phyloP scores from a whole-genome alignment of 495 filamentous ascomycete genomes.

The Aspergillus panamensis region DNA sequence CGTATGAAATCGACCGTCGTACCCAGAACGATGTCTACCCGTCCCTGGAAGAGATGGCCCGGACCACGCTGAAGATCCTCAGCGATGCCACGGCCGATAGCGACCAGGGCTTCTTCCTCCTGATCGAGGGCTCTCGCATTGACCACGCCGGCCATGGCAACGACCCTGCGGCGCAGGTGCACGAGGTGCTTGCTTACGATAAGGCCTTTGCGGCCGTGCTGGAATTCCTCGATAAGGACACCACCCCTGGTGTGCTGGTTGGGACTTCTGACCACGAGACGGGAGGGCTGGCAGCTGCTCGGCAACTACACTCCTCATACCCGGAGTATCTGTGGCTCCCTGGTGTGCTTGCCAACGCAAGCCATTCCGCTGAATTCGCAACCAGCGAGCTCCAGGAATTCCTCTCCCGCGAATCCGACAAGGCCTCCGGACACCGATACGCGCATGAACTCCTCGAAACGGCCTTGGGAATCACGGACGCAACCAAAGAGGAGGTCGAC shows the following conservation, averaged over 20 bases:
- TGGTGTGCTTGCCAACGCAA: constrained; percentile 71
- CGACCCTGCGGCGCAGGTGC: constrained; percentile 91
- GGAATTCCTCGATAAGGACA: constrained; percentile 74
- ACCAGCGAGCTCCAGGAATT: constrained; percentile 55
- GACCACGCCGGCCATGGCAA: constrained; percentile 96
- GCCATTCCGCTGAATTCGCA: constrained; percentile 71
- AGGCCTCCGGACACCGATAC: constrained; percentile 41
- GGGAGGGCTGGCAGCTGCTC: constrained; percentile 76
- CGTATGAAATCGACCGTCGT: constrained; percentile 86
- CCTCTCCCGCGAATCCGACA: constrained; percentile 33
- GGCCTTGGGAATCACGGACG: constrained; percentile 73
- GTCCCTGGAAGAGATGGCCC: constrained; percentile 87
- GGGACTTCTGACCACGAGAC: constrained; percentile 94
- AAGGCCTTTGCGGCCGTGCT: constrained; percentile 75
- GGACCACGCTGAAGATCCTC: constrained; percentile 72
- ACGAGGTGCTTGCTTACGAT: constrained; percentile 92
- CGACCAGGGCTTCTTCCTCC: constrained; percentile 94
- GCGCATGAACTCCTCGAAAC: constrained; percentile 58
- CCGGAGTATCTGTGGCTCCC: constrained; percentile 88
- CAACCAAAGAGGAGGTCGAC: constrained; percentile 66
- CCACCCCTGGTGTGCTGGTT: constrained; percentile 74
- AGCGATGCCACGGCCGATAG: constrained; percentile 78
- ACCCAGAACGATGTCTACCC: constrained; percentile 77
- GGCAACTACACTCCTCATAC: constrained; percentile 64
- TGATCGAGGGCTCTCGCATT: constrained; percentile 96